Evolutionary conservation across 2,329 filamentous ascomycete species (phyloP), one percentile per base, ranked within the genome.

Genomic region (Microsporum ferrugineum): DNA sequence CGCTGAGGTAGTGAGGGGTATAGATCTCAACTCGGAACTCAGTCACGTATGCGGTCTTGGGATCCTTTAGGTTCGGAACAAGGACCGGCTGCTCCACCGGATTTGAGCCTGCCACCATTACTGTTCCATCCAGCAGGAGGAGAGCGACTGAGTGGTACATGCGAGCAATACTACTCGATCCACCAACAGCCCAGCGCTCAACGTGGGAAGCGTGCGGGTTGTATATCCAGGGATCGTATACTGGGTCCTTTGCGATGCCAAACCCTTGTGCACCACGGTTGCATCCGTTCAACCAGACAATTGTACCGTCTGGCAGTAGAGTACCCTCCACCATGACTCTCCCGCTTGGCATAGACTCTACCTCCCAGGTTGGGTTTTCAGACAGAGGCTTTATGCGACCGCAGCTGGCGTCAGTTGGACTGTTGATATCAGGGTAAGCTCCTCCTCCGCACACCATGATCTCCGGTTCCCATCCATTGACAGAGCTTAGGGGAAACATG

Each of bases 21-120:
- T 83, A 85, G 60, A 79, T 80, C 68, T 86, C 83, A 49, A 84
- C 81, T 39, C 82, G 78, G 73, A 84, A 85, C 63, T 86, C 83
- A 0, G 82, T 85, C 17, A 78, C 74, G 68, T 75, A 85, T 51
- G 72, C 69, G 60, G 66, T 66, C 27, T 59, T 67, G 7, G 78
- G 79, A 61, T 80, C 70, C 59, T 75, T 66, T 0, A 74, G 70
- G 59, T 75, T 71, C 6, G 79, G 66, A 12, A 71, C 67, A 8
- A 82, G 75, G 38, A 82, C 71, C 14, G 82, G 82, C 76, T 80
- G 79, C 66, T 85, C 78, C 33, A 84, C 79, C 0, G 84, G 83
- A 69, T 85, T 84, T 59, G 80, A 83, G 36, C 83, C 83, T 27
- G 82, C 77, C 60, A 85, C 73, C 69, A 85, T 75, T 5, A 85